phyloP scores from a whole-genome alignment of 306 rosid species.

The Nissolia schottii region DNA sequence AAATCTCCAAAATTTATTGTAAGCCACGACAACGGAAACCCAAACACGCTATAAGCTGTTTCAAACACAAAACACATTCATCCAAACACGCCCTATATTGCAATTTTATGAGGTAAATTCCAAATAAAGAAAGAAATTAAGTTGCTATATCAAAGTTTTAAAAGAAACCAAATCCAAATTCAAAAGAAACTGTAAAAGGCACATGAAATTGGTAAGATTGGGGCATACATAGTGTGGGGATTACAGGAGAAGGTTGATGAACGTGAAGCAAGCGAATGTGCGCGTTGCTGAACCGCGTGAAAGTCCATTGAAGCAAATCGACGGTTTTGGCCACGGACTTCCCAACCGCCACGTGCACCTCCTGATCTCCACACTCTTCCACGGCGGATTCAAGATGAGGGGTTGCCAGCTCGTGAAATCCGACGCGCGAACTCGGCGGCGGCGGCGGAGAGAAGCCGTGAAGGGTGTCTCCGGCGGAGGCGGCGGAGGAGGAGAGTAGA shows the following conservation, averaged over 20 bases:
- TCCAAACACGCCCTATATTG: neutral
- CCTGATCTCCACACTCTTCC: neutral
- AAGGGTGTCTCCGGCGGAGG: neutral
- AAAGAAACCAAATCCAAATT: neutral
- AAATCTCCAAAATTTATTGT: too few relatives aligned
- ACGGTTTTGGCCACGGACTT: constrained; percentile 46
- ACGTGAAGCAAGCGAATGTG: constrained; percentile 61
- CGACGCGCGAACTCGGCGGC: neutral
- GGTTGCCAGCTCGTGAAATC: neutral
- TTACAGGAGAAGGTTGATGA: constrained; percentile 56
- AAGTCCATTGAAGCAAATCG: constrained; percentile 60
- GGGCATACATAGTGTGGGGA: constrained; percentile 63
- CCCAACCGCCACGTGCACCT: constrained; percentile 67
- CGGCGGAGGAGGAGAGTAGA: neutral
- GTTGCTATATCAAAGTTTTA: neutral
- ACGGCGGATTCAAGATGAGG: neutral
- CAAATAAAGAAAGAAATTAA: neutral
- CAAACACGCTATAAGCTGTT: too few relatives aligned
- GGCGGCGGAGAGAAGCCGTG: neutral
- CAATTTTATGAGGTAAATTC: too few relatives aligned
- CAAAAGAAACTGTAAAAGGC: neutral
- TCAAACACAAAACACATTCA: neutral
- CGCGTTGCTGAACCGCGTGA: constrained; percentile 34
- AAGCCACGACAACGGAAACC: too few relatives aligned
- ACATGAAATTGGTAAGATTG: neutral